These are phyloP conservation scores for Leccinum barrowsii DNA, from an alignment of 768 basidiomycete genomes.

Conservation along the genomic window DNA sequence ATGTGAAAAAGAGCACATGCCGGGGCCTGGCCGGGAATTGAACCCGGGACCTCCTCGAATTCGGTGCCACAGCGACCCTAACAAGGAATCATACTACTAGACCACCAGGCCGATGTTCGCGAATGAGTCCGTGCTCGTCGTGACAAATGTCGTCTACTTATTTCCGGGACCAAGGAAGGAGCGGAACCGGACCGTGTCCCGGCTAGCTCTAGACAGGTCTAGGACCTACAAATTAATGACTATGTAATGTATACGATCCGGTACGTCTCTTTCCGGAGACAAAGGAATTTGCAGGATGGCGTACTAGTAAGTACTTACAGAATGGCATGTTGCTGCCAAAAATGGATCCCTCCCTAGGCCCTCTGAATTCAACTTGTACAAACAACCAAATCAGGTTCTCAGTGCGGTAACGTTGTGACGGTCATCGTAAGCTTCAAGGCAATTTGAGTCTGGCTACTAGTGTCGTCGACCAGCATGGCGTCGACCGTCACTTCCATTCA, in stretches of 20 bases:
- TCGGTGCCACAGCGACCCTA: conserved; percentile 34
- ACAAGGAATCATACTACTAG: conserved; percentile 68
- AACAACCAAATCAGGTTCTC: conserved; percentile 22
- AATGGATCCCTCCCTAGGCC: background rate
- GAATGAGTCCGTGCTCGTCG: background rate
- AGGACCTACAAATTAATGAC: background rate
- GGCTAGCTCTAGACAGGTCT: background rate
- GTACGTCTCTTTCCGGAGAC: background rate
- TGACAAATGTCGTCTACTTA: background rate
- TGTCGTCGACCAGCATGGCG: conserved; percentile 48
- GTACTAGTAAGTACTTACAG: background rate
- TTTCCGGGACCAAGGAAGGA: background rate
- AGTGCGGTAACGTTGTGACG: conserved; percentile 2
- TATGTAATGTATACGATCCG: background rate
- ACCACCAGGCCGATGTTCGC: conserved; percentile 46
- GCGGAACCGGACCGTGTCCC: background rate
- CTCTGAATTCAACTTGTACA: conserved; percentile 28
- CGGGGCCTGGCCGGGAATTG: conserved; percentile 77
- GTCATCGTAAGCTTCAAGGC: conserved; percentile 9
- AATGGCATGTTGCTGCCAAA: conserved; percentile 10
- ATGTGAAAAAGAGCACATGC: background rate
- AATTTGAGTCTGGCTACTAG: background rate
- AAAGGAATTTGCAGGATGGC: background rate
- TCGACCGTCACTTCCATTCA: conserved; percentile 54
- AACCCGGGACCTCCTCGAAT: conserved; percentile 80